Conservation (phyloP, 2,329 filamentous ascomycete genomes). For the Fusarium stilboides region DNA sequence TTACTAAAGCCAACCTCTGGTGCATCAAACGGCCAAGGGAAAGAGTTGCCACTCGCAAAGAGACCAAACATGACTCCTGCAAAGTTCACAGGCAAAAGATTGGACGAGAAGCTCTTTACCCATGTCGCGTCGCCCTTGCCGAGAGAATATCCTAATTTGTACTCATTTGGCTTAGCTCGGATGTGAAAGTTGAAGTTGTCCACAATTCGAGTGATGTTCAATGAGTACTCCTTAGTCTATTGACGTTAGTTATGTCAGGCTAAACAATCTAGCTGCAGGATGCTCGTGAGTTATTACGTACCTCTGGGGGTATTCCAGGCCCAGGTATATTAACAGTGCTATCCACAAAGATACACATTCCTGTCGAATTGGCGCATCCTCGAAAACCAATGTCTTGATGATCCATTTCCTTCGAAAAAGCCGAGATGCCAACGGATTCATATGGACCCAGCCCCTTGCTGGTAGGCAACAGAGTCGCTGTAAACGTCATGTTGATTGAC, state of each 20-base stretch:
- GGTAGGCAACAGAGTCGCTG: slow-evolving; percentile 39
- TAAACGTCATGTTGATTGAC: slow-evolving; percentile 52
- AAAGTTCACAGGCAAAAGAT: slow-evolving; percentile 35
- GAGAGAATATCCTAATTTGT: slow-evolving; percentile 45
- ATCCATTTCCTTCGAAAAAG: slow-evolving; percentile 47
- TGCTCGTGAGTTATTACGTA: not conserved
- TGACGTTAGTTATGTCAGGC: not conserved
- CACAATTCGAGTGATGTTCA: slow-evolving; percentile 20
- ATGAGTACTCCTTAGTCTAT: slow-evolving; percentile 18
- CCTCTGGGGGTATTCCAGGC: slow-evolving; percentile 24
- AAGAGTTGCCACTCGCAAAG: slow-evolving; percentile 43
- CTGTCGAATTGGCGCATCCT: slow-evolving; percentile 43
- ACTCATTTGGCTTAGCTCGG: slow-evolving; percentile 39
- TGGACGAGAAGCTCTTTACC: slow-evolving; percentile 35
- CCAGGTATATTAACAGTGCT: slow-evolving; percentile 19
- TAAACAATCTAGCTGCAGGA: not conserved
- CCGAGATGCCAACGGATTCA: slow-evolving; percentile 49
- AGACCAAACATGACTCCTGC: slow-evolving; percentile 46
- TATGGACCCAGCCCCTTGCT: slow-evolving; percentile 31
- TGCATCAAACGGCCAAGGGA: slow-evolving; percentile 44
- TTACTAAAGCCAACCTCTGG: slow-evolving; percentile 42
- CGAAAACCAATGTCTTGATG: slow-evolving; percentile 50
- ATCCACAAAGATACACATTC: slow-evolving; percentile 43
- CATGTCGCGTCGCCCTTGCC: slow-evolving; percentile 19
- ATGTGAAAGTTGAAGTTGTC: slow-evolving; percentile 40